phyloP scores from a whole-genome alignment of 2,329 filamentous ascomycete species.

The Macrophomina tecta region DNA sequence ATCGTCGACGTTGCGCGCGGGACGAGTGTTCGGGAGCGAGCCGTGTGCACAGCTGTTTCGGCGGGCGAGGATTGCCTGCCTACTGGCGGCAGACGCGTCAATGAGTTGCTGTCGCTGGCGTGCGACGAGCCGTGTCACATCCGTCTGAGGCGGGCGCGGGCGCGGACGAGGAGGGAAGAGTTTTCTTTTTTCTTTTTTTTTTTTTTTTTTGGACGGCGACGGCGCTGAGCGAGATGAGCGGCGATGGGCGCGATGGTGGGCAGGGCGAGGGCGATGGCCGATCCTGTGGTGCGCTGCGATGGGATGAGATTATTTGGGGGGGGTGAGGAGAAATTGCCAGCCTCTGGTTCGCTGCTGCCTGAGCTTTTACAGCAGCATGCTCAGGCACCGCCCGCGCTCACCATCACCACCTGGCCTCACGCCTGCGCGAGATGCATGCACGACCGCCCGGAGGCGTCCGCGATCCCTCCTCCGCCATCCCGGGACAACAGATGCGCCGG shows the following conservation, averaged over 20 bases:
- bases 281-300: not conserved
- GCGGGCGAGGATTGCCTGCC: conserved; percentile 2
- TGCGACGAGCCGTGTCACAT: conserved; percentile 21
- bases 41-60: conserved; percentile 20
- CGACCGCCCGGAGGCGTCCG: not conserved
- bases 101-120: conserved; percentile 6
- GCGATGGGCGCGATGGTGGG: not conserved
- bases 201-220: not conserved
- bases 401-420: not conserved
- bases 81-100: conserved; percentile 23
- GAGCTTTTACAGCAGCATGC: conserved; percentile 1
- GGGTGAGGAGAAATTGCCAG: not conserved
- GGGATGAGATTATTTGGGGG: too few species aligned
- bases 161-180: not conserved
- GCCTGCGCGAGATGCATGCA: not conserved
- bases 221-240: not conserved
- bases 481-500: conserved; percentile 6
- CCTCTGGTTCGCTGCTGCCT: conserved; percentile 11
- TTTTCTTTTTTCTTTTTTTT: not conserved
- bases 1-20: conserved; percentile 25
- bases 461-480: not conserved
- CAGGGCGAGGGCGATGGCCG: conserved; percentile 2
- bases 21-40: conserved; percentile 26
- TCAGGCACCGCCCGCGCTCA: not conserved
- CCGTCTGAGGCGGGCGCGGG: not conserved